Evolutionary conservation across 768 basidiomycete genomes (phyloP), one percentile per base, ranked within the genome.

Genomic region (Hebeloma cylindrosporum): DNA sequence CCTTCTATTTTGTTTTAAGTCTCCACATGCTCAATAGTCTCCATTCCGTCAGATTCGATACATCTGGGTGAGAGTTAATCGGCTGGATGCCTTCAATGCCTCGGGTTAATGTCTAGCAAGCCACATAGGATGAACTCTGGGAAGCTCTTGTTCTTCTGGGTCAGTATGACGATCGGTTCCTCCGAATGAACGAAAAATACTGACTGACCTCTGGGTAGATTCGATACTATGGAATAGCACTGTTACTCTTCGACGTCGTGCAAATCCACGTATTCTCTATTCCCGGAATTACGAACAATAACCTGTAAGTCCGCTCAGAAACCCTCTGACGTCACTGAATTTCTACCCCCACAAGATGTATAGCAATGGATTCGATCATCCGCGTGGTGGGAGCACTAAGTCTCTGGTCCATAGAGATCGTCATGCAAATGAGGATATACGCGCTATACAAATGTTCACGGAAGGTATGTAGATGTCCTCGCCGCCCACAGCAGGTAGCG

Each of bases 351-450:
- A n/a, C n/a, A n/a, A 76, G 74, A 18, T 75, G 73, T 40, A 59
- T 74, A 7, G 69, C 63, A 0, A 72, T 72, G 64, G 72, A 73
- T 46, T 62, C 72, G 3, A 64, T 69, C 18, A 72, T 65, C 29
- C 66, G 73, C 1, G 52, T 72, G 6, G 65, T 67, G 7, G 72
- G 74, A 5, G 72, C 69, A 1, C 59, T 74, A 25, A 68, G 63
- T 27, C 52, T 76, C 7, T 75, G 74, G 73, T 63, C 70, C n/a
- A 64, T 76, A n/a, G 72, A 76, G 52, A 72, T 76, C 14, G 58
- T 74, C 47, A 71, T 76, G 69, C 72, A 73, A 50, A 51, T 76
- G 14, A 60, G 72, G 7, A 60, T 75, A 32, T 73, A 74, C 47
- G 73, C 72, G 0, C 47, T 76, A 6, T 76, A 62, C 40, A 52